Conservation (phyloP, 306 rosid species). For the Citrullus colocynthis region DNA sequence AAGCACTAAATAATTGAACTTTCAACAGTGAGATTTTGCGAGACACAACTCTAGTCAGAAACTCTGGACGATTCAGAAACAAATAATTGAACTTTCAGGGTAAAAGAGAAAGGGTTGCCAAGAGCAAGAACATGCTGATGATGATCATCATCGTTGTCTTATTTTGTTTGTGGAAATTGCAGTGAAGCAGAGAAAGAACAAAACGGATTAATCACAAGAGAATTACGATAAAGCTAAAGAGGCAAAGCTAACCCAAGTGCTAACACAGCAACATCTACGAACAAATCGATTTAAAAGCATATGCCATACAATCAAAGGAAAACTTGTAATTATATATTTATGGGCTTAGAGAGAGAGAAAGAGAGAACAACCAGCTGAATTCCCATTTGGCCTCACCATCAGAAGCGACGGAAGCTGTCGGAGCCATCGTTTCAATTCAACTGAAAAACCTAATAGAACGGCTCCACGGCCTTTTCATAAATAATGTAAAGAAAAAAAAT, state of each 20-base stretch:
- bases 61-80: background rate
- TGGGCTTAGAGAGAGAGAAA: background rate
- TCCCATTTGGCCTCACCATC: constrained; percentile 32
- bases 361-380: constrained; percentile 42
- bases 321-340: background rate
- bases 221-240: background rate
- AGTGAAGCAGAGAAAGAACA: background rate
- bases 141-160: background rate
- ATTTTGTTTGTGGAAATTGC: background rate
- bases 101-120: background rate
- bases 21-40: background rate
- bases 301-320: background rate
- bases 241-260: background rate
- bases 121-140: background rate
- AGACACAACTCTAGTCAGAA: background rate
- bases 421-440: constrained; percentile 23
- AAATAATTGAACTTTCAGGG: background rate
- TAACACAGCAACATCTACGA: background rate
- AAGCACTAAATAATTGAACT: background rate
- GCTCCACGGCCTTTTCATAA: too few relatives aligned
- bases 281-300: background rate
- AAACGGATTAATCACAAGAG: background rate
- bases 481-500: too few relatives aligned
- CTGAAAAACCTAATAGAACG: too few relatives aligned
- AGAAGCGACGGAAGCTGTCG: constrained; percentile 10